A percentile compares a stretch with the other conserved stretches of the same genome.
phyloP scores from a whole-genome alignment of 768 basidiomycete species.

The Suillus luteus region DNA sequence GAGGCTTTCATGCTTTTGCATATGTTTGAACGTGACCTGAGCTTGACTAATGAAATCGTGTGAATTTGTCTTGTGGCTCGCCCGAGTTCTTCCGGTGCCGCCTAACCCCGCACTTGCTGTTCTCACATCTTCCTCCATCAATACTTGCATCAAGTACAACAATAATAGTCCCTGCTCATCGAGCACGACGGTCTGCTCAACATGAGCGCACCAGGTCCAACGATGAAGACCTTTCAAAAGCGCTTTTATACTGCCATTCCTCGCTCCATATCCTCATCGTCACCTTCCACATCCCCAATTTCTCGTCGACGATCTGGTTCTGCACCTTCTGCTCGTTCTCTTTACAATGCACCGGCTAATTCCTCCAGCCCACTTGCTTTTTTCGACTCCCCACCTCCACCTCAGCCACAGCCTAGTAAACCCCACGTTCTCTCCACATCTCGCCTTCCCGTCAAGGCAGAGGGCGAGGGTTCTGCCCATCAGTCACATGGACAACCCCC shows the following conservation, averaged over 20 bases:
- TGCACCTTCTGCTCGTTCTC: constrained; percentile 39
- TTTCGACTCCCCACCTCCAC: constrained; percentile 41
- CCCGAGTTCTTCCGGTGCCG: constrained; percentile 1
- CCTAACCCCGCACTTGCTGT: background rate
- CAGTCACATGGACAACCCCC: constrained; percentile 36
- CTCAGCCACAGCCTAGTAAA: constrained; percentile 40
- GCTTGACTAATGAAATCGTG: background rate
- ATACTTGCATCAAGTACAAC: background rate
- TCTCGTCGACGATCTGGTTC: constrained; percentile 49
- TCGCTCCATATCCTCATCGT: constrained; percentile 32
- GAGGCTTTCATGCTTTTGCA: too few relatives aligned
- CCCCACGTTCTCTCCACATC: constrained; percentile 41
- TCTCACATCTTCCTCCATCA: background rate
- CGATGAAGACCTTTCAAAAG: constrained; percentile 54
- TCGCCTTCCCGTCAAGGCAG: constrained; percentile 48
- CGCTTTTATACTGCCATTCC: constrained; percentile 49
- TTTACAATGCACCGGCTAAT: constrained; percentile 39
- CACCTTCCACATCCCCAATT: constrained; percentile 33
- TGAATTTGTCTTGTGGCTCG: background rate
- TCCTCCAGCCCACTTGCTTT: constrained; percentile 38
- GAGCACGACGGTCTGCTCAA: background rate
- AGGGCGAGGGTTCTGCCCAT: constrained; percentile 44
- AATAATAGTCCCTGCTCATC: background rate
- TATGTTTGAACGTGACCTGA: too few relatives aligned
- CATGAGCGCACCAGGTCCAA: constrained; percentile 40